Evolutionary conservation across 805 yeast genomes (phyloP), one percentile per base, ranked within the genome.

Genomic region (Ogataea siamensis): DNA sequence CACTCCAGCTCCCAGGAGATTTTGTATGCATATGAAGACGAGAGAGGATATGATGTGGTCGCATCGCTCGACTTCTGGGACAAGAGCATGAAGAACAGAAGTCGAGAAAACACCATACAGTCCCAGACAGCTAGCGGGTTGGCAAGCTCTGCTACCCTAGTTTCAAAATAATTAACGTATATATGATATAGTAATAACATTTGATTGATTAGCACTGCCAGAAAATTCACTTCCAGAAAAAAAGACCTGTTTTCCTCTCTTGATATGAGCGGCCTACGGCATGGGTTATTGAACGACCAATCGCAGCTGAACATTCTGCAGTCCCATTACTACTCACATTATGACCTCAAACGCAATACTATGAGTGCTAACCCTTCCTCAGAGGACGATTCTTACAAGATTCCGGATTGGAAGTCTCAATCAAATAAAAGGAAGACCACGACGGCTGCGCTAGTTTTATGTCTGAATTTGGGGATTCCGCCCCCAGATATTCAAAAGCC

Each of bases 401-500:
- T 85, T 3, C 63, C 78, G 2, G 97, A 91, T 56, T 93, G 99
- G 99, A 84, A 94, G 48, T 74, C 81, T 20, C 84, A 87, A 73
- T 79, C 83, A 44, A 96, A 88, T 50, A 76, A 96, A 29, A 95
- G 85, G 55, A 85, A 89, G 57, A 93, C 99, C 1, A 87, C 89
- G 9, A 81, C 86, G 38, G 99, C 97, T 0, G 97, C 96, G 11
- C 67, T 93, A 7, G 88, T 93, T 34, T 66, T 93, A 33, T 93
- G 99, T 60, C 67, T 93, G 25, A 93, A 93, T 56, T 63, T 91
- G 17, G 97, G 98, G 7, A 96, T 93, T 2, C 98, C 91, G 50
- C 99, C 99, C 2, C 99, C 99, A 1, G 99, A 93, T 62, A 79
- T 89, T 18, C 78, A 86, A 57, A 87, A 88, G 58, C 87, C 97